phyloP scores from a whole-genome alignment of 306 rosid species.

The Mimosa bimucronata region DNA sequence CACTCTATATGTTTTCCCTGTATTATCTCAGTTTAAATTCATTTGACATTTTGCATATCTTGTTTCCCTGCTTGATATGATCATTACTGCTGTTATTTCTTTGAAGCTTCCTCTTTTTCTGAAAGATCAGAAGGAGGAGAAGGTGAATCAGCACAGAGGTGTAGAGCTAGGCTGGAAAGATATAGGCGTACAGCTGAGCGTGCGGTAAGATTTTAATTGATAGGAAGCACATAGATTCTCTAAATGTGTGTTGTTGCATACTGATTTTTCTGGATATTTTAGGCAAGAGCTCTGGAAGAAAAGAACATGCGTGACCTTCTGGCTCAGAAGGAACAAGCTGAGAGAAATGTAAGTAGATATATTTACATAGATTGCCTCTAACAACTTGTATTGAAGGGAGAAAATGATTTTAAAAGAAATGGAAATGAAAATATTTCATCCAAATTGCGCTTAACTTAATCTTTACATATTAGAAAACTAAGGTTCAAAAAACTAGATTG shows the following conservation, averaged over 20 bases:
- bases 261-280: slow-evolving; percentile 44
- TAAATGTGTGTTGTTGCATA: slow-evolving; percentile 23
- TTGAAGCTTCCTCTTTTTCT: slow-evolving; percentile 54
- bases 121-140: slow-evolving; percentile 72
- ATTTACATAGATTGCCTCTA: not conserved
- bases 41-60: slow-evolving; percentile 22
- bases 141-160: slow-evolving; percentile 94
- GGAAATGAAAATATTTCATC: slow-evolving; percentile 1
- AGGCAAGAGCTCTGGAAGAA: slow-evolving; percentile 82
- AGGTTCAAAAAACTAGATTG: too few relatives aligned
- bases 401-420: slow-evolving; percentile 2
- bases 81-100: slow-evolving; percentile 34
- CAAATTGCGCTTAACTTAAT: not conserved
- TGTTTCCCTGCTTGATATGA: slow-evolving; percentile 32
- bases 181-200: slow-evolving; percentile 90
- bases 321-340: slow-evolving; percentile 82
- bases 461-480: not conserved
- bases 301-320: slow-evolving; percentile 74
- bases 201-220: slow-evolving; percentile 63
- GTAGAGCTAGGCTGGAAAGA: slow-evolving; percentile 95
- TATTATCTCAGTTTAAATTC: slow-evolving; percentile 28
- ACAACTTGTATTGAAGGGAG: not conserved
- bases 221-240: slow-evolving; percentile 18
- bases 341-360: slow-evolving; percentile 59
- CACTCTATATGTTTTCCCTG: slow-evolving; percentile 41